Base-by-base conservation (phyloP, 2,329 filamentous ascomycete species). In the Venturia oleaginea region DNA sequence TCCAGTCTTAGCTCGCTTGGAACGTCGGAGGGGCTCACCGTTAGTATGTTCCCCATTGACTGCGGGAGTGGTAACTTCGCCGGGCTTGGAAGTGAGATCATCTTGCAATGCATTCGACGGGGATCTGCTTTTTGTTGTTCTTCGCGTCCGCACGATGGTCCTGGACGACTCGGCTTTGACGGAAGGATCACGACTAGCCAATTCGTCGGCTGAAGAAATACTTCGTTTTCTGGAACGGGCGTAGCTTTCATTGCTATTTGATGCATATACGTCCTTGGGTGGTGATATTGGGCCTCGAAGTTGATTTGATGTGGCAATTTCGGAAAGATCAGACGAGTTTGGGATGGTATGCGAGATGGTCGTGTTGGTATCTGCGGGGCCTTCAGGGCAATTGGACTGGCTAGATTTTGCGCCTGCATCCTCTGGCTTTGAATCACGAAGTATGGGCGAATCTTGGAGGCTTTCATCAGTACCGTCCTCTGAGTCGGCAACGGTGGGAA, bases 251-350 rank as follows among this genome's bases (percentile, higher is more conserved):
- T 19, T 51, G 46, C 22, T 51, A 22, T 27, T 51, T 15, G 46
- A 27, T 51, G 46, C 46, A 51, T 22, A 51, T 27, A 57, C 51
- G 27, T 57, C 51, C 51, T 55, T 55, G 51, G 51, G 22, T 34
- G 51, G 15, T 13, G 30, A 55, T 13, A 19, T 10, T 34, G 11
- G 10, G 43, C 2, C 22, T 24, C 11, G n/a, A 27, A 11, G 8
- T 24, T 48, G n/a, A 22, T 48, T 48, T 8, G 43, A 48, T 22
- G 43, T 48, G 43, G 43, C 43, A 8, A 48, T 13, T 24, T 48
- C 43, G 24, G 22, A 24, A 48, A 24, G 8, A 11, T 24, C 43
- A n/a, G 3, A 24, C 22, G 43, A 48, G n/a, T 48, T 48, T 27
- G 43, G 7, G 27, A 48, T 11, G 8, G 22, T 27, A 13, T 27